A percentile compares a stretch with the other conserved stretches of the same genome.
Conservation (phyloP, 805 yeast species). For the Cyberlindnera euphorbiae region DNA sequence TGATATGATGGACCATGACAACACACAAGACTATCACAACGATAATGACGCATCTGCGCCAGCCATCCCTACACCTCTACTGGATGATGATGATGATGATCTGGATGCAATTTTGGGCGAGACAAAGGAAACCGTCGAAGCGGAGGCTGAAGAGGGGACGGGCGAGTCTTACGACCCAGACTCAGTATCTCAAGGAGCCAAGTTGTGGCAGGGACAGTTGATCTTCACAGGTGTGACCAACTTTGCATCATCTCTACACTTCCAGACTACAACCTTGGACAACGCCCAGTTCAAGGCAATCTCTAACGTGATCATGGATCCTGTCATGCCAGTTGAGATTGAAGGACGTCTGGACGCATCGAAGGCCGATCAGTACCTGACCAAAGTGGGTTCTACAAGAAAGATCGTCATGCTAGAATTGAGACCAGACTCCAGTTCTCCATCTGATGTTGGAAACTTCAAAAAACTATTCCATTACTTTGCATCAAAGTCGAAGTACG, state of each 20-base stretch:
- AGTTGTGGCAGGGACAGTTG: slow-evolving; percentile 45
- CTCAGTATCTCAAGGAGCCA: slow-evolving; percentile 7
- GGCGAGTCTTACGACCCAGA: slow-evolving; percentile 21
- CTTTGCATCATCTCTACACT: slow-evolving; percentile 30
- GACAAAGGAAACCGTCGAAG: slow-evolving; percentile 20
- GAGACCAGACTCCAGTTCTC: slow-evolving; percentile 16
- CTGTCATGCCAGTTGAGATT: slow-evolving; percentile 34
- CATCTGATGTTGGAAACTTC: slow-evolving; percentile 20
- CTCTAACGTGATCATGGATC: slow-evolving; percentile 24
- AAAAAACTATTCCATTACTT: slow-evolving; percentile 31
- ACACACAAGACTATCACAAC: slow-evolving; percentile 25
- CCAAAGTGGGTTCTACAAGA: slow-evolving; percentile 41
- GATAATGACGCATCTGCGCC: no score
- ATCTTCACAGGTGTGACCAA: slow-evolving; percentile 45
- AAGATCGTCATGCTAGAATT: slow-evolving; percentile 51
- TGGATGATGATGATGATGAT: slow-evolving; percentile 29
- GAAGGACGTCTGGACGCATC: slow-evolving; percentile 58
- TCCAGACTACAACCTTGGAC: slow-evolving; percentile 27
- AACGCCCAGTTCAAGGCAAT: slow-evolving; percentile 18
- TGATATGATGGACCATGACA: slow-evolving; percentile 11
- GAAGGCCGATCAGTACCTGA: slow-evolving; percentile 54
- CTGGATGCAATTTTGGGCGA: slow-evolving; percentile 28
- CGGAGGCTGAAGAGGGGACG: no score
- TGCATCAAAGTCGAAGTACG: slow-evolving; percentile 33
- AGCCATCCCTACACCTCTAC: no score